phyloP scores from a whole-genome alignment of 2,329 filamentous ascomycete genomes.

The Aspergillus flavus region DNA sequence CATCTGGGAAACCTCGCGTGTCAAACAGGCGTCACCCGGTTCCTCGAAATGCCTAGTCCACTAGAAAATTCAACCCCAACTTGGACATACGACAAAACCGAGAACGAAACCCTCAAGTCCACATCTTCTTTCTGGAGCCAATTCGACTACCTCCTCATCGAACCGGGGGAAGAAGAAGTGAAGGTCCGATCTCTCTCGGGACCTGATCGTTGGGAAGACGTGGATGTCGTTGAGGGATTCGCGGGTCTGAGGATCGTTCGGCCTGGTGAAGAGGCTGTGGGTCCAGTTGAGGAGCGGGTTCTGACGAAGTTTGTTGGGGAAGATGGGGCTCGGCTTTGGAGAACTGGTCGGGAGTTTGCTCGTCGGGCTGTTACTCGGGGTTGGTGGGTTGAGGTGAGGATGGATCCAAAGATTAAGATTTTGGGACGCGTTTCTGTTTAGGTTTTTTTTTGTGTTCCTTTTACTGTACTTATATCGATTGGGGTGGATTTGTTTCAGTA shows the following conservation, averaged over 20 bases:
- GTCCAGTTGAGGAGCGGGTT: slow-evolving; percentile 36
- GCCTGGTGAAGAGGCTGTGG: slow-evolving; percentile 40
- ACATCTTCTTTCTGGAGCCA: slow-evolving; percentile 58
- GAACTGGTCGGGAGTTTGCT: slow-evolving; percentile 24
- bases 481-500: background rate
- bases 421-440: slow-evolving; percentile 2
- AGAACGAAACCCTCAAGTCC: slow-evolving; percentile 51
- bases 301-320: slow-evolving; percentile 40
- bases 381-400: slow-evolving; percentile 58
- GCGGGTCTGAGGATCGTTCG: slow-evolving; percentile 52
- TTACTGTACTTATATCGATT: background rate
- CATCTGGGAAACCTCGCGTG: slow-evolving; percentile 64
- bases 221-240: slow-evolving; percentile 55
- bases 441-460: background rate
- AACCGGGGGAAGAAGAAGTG: slow-evolving; percentile 38
- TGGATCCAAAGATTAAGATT: slow-evolving; percentile 58
- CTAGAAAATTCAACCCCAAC: slow-evolving; percentile 10
- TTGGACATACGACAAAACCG: slow-evolving; percentile 65
- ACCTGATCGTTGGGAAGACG: slow-evolving; percentile 53
- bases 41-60: slow-evolving; percentile 49
- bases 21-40: slow-evolving; percentile 65
- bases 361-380: slow-evolving; percentile 45
- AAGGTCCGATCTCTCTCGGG: slow-evolving; percentile 37
- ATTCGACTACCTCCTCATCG: slow-evolving; percentile 62
- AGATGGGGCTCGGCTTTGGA: slow-evolving; percentile 31